phyloP scores from a whole-genome alignment of 73 alveolate species.

The Tetrahymena elliotti region DNA sequence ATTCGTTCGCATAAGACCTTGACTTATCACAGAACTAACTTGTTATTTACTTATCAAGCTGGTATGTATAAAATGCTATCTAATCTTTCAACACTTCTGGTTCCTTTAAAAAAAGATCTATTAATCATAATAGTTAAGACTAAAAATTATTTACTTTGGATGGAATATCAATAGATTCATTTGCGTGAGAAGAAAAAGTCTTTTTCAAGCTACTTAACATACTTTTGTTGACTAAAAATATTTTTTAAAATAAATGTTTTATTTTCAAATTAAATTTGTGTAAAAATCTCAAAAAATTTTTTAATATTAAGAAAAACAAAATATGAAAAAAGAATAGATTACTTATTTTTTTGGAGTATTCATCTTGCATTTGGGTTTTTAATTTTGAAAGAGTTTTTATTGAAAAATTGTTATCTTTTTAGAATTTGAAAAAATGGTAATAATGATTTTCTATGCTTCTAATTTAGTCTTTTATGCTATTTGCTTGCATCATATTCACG shows the following conservation, averaged over 20 bases:
- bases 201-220: background rate
- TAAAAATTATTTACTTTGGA: background rate
- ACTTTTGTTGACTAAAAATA: background rate
- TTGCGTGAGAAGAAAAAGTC: background rate
- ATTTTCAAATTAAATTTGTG: too few species aligned
- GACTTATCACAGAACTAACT: background rate
- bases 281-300: too few species aligned
- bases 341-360: background rate
- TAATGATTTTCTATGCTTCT: background rate
- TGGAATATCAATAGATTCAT: background rate
- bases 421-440: background rate
- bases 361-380: background rate
- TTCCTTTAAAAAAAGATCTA: background rate
- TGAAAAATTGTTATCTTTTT: background rate
- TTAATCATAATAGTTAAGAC: background rate
- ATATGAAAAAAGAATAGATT: background rate
- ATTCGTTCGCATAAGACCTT: background rate
- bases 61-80: background rate
- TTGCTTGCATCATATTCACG: background rate
- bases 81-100: background rate
- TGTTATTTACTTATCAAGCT: background rate
- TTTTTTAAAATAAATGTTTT: too few species aligned
- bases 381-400: background rate
- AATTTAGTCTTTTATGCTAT: background rate
- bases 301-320: too few species aligned